phyloP scores from a whole-genome alignment of 202 grass and related monocot genomes.

The Alloteropsis angusta region DNA sequence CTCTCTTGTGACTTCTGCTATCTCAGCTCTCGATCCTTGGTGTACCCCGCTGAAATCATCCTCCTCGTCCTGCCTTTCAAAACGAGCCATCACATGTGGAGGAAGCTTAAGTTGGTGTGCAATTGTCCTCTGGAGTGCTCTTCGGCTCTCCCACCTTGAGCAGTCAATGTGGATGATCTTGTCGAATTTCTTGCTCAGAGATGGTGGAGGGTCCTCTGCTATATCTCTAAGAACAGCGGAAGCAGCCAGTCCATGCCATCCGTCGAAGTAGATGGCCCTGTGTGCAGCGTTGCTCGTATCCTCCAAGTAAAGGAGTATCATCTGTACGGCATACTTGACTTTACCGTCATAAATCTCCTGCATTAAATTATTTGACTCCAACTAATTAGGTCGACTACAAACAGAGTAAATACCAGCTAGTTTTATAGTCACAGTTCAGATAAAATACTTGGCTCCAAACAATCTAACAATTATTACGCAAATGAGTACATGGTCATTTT shows the following conservation, averaged over 20 bases:
- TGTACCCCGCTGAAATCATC: background rate
- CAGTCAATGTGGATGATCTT: constrained; percentile 13
- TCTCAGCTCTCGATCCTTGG: background rate
- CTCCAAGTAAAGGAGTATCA: background rate
- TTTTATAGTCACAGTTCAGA: too few species aligned
- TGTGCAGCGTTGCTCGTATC: background rate
- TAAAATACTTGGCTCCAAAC: too few species aligned
- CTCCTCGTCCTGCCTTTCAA: background rate
- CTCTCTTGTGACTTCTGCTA: background rate
- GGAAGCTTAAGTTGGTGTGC: background rate
- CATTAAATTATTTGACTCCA: too few species aligned
- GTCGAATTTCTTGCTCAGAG: background rate
- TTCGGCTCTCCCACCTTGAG: background rate
- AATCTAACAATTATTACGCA: too few species aligned
- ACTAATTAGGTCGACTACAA: too few species aligned
- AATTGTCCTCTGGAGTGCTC: background rate
- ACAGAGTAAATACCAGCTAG: too few species aligned
- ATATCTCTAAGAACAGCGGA: background rate
- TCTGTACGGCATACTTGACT: too few species aligned
- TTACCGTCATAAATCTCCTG: too few species aligned
- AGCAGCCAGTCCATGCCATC: background rate
- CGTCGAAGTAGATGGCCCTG: background rate
- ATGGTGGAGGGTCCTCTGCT: background rate
- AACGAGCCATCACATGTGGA: background rate
- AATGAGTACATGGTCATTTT: too few species aligned